Conservation (phyloP, 345 rosid genomes). For the Bruguiera parviflora region DNA sequence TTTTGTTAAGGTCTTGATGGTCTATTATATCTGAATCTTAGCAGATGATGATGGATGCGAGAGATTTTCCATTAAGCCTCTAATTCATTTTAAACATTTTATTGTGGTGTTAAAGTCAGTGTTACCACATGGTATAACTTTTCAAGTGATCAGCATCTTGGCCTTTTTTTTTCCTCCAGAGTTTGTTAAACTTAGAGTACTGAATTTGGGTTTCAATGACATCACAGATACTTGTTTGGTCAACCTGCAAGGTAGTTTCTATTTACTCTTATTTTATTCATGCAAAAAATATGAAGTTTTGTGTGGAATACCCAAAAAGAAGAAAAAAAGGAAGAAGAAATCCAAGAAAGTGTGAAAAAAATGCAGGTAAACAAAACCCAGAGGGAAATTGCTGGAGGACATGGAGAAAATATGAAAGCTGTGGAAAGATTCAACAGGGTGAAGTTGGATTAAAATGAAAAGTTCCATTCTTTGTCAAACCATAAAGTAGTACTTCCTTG, state of each 20-base stretch:
- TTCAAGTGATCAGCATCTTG: neutral
- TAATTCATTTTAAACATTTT: neutral
- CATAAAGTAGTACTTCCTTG: neutral
- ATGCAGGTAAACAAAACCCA: too few relatives aligned
- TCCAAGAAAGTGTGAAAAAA: too few relatives aligned
- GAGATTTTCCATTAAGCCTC: constrained; percentile 61
- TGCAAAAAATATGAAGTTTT: neutral
- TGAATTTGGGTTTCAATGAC: constrained; percentile 78
- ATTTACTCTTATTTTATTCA: neutral
- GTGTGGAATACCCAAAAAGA: neutral
- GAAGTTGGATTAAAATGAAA: neutral
- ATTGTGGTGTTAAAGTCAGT: neutral
- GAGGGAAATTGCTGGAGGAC: too few relatives aligned
- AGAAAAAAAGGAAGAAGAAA: too few relatives aligned
- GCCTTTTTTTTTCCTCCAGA: constrained; percentile 30
- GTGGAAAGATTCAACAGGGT: neutral
- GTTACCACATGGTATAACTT: too few relatives aligned
- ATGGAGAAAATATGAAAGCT: neutral
- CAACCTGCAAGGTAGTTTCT: constrained; percentile 58
- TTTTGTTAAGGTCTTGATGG: constrained; percentile 48
- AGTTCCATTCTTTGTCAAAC: neutral
- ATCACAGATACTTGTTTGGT: constrained; percentile 73
- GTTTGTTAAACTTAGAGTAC: constrained; percentile 57
- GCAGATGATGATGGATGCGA: constrained; percentile 79
- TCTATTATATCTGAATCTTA: constrained; percentile 69